A percentile compares a stretch with the other conserved stretches of the same genome.
These are phyloP conservation scores for Penicillium hesseltinei DNA, from an alignment of 2,329 filamentous ascomycete species.

Conservation along the genomic window DNA sequence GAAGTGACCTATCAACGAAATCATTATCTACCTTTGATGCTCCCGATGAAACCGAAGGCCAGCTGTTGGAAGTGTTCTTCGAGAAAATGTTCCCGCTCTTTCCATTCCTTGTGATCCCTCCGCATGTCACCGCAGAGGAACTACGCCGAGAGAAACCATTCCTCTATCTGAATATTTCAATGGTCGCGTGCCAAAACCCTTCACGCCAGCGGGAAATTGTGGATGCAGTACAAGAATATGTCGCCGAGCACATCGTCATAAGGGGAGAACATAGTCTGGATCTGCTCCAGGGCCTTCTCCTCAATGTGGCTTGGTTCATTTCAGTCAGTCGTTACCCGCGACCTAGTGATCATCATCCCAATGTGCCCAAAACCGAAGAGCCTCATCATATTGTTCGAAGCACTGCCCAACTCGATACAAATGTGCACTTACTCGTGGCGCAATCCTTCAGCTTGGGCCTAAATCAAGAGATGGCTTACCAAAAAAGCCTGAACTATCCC, in stretches of 20 bases:
- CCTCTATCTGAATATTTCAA: slow-evolving; percentile 21
- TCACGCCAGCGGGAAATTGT: slow-evolving; percentile 16
- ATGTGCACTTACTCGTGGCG: slow-evolving; percentile 50
- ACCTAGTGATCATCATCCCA: neutral
- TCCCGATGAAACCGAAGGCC: slow-evolving; percentile 11
- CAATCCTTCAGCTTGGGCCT: slow-evolving; percentile 51
- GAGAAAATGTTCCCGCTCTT: slow-evolving; percentile 23
- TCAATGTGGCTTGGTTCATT: slow-evolving; percentile 49
- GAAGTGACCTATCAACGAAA: slow-evolving; percentile 3
- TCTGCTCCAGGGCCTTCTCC: slow-evolving; percentile 48
- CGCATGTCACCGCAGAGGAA: slow-evolving; percentile 15
- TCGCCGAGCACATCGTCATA: slow-evolving; percentile 46
- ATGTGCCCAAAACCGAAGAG: neutral
- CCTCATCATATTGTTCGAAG: slow-evolving; percentile 7
- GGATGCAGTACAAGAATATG: slow-evolving; percentile 26
- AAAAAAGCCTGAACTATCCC: slow-evolving; percentile 11
- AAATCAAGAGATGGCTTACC: slow-evolving; percentile 19
- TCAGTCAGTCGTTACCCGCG: slow-evolving; percentile 3
- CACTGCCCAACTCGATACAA: slow-evolving; percentile 50
- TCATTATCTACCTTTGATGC: slow-evolving; percentile 1
- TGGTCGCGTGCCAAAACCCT: slow-evolving; percentile 19
- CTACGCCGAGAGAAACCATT: slow-evolving; percentile 24
- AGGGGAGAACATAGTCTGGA: slow-evolving; percentile 45
- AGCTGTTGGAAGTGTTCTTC: slow-evolving; percentile 14
- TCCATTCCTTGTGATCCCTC: slow-evolving; percentile 27